phyloP scores from a whole-genome alignment of 2,329 filamentous ascomycete species.

The Hymenoscyphus linearis region DNA sequence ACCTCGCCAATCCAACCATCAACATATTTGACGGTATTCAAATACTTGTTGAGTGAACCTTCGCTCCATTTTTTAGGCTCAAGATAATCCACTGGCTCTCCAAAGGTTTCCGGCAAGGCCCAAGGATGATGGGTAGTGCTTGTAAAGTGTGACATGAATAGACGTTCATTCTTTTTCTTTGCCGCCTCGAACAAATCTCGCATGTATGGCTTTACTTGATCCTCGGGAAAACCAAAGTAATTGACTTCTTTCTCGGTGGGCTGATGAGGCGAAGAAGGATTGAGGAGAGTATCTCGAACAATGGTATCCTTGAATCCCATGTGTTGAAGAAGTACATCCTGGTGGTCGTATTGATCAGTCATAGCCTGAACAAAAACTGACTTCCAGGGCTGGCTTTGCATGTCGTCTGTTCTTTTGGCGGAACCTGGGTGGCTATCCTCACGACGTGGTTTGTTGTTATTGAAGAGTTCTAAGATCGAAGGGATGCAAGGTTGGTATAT shows the following conservation, averaged over 20 bases:
- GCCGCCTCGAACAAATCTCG: slow-evolving; percentile 32
- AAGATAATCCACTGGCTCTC: slow-evolving; percentile 31
- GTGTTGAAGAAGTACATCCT: slow-evolving; percentile 32
- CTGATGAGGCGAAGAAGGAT: slow-evolving; percentile 26
- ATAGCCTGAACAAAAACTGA: slow-evolving; percentile 36
- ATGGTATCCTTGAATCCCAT: slow-evolving; percentile 35
- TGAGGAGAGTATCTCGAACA: slow-evolving; percentile 28
- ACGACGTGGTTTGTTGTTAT: slow-evolving; percentile 25
- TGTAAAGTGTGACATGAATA: slow-evolving; percentile 36
- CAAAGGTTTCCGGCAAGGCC: slow-evolving; percentile 32
- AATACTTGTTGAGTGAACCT: slow-evolving; percentile 34
- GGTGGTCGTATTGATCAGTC: slow-evolving; percentile 36
- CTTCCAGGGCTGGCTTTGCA: slow-evolving; percentile 24
- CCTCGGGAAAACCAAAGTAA: slow-evolving; percentile 41
- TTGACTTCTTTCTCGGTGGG: slow-evolving; percentile 29
- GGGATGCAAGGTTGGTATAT: slow-evolving; percentile 39
- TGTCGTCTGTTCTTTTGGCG: slow-evolving; percentile 1
- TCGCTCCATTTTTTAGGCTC: slow-evolving; percentile 17
- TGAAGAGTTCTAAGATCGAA: slow-evolving; percentile 35
- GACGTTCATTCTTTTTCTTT: slow-evolving; percentile 28
- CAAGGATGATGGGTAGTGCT: slow-evolving; percentile 40
- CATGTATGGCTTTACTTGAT: slow-evolving; percentile 37
- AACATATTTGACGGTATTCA: slow-evolving; percentile 36
- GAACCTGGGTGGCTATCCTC: neutral
- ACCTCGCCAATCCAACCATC: slow-evolving; percentile 9